These are phyloP conservation scores for Phytopythium helicoides DNA, from an alignment of 352 stramenopile species.

Conservation along the genomic window DNA sequence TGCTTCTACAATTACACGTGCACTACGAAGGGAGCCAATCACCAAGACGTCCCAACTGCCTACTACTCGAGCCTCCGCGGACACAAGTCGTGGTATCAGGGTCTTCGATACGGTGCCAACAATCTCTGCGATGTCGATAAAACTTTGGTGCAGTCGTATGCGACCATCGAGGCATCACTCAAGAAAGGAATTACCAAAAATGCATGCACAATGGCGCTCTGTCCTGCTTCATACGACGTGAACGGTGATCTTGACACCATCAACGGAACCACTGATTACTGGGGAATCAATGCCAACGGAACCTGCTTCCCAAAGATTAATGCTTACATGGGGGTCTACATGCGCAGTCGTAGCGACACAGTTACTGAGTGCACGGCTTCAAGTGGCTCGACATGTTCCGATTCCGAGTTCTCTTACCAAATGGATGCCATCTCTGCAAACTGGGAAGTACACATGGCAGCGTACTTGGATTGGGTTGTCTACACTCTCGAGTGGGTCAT, in stretches of 20 bases:
- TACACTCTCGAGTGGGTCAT: conserved; percentile 32
- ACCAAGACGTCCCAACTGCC: conserved; percentile 24
- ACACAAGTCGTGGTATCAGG: conserved; percentile 42
- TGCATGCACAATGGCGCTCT: conserved; percentile 18
- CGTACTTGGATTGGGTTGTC: conserved; percentile 52
- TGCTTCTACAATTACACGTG: conserved; percentile 28
- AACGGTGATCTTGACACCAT: conserved; percentile 27
- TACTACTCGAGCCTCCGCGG: conserved; percentile 24
- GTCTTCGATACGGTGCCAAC: conserved; percentile 35
- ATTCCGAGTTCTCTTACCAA: conserved; percentile 38
- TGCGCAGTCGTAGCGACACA: conserved; percentile 47
- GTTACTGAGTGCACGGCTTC: conserved; percentile 18
- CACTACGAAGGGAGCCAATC: conserved; percentile 24
- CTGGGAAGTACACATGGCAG: conserved; percentile 61
- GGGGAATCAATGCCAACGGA: conserved; percentile 43
- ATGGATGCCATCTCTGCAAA: conserved; percentile 57
- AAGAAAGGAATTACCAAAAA: conserved; percentile 28
- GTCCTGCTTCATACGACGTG: conserved; percentile 30
- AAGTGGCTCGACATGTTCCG: conserved; percentile 19
- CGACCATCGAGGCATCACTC: conserved; percentile 16
- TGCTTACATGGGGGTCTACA: conserved; percentile 45
- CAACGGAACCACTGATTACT: conserved; percentile 20
- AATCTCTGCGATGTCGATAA: conserved; percentile 25
- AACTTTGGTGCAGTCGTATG: conserved; percentile 15
- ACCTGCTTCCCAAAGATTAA: conserved; percentile 63